Base-by-base conservation (phyloP, 139 green algal species). In the Edaphochlamys debaryana region DNA sequence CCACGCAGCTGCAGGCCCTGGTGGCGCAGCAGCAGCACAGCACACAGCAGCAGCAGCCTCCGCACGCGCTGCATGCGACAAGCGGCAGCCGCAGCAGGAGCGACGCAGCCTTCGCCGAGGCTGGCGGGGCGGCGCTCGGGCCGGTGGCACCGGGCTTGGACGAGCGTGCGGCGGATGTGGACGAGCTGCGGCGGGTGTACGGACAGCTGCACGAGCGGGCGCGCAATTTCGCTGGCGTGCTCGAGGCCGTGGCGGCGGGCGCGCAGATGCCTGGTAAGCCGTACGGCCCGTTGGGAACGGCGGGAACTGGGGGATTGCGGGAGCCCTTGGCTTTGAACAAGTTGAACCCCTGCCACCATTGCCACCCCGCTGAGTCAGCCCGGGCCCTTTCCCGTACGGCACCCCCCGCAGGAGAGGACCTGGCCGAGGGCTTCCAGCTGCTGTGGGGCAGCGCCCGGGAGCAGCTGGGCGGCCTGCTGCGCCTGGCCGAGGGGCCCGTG, bases 191-290 rank as follows among this genome's bases (percentile, higher is more conserved):
- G 62, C 64, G 42, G 32, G 63, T 50, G 20, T 30, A 54, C 5
- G 29, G n/a, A 41, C 76, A 82, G 63, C 76, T 82, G 22, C 76
- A 82, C 32, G 4, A 23, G 8, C 76, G 76, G 3, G 76, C 62
- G 4, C 42, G 76, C 29, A 73, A 52, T 62, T 73, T 74, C 32
- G 63, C 41, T 7, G 22, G 37, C 20, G 62, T 82, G 63, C 63
- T 82, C 4, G 20, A 37, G 63, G 62, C 76, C 7, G 66, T 73
- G 42, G 76, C 50, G 3, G 42, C 76, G 1, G 76, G 76, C 58
- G 42, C 50, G 76, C 76, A 64, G n/a, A 22, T 82, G 41, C 63
- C 62, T 50, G 76, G 62, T n/a, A n/a, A n/a, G n/a, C n/a, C n/a
- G n/a, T n/a, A n/a, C n/a, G n/a, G n/a, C n/a, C n/a, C n/a, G n/a